Evolutionary conservation across 2,329 filamentous ascomycete species (phyloP).

Genomic region (Phaeosphaeriaceae sp.): DNA sequence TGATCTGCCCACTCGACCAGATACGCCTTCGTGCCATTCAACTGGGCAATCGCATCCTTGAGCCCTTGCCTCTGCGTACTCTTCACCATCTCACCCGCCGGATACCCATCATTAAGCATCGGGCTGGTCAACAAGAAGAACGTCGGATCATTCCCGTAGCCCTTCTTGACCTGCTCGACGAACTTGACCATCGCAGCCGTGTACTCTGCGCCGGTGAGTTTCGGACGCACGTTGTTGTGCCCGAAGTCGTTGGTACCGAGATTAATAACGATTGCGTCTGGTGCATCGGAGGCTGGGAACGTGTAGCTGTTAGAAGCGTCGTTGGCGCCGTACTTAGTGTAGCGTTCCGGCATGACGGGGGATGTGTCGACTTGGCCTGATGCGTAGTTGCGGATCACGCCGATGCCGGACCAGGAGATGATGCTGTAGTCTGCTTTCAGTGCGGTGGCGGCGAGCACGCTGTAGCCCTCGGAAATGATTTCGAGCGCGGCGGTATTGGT

Average conservation of each 20-base stretch:
- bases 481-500: constrained; percentile 49
- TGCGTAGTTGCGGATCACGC: constrained; percentile 51
- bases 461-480: constrained; percentile 53
- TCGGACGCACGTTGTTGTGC: constrained; percentile 32
- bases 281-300: constrained; percentile 41
- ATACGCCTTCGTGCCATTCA: constrained; percentile 42
- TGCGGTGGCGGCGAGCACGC: constrained; percentile 51
- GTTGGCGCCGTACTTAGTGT: constrained; percentile 53
- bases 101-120: constrained; percentile 51
- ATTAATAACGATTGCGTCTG: constrained; percentile 53
- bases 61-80: constrained; percentile 47
- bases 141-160: constrained; percentile 39
- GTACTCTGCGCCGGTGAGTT: constrained; percentile 14
- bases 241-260: constrained; percentile 56
- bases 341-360: constrained; percentile 51
- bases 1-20: constrained; percentile 55
- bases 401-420: constrained; percentile 56
- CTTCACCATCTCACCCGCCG: constrained; percentile 48
- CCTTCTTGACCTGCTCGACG: constrained; percentile 37
- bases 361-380: constrained; percentile 30
- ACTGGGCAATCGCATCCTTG: constrained; percentile 40
- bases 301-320: constrained; percentile 49
- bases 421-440: constrained; percentile 53
- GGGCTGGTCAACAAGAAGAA: constrained; percentile 54
- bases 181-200: constrained; percentile 35